A percentile compares a stretch with the other conserved stretches of the same genome.
phyloP scores from a whole-genome alignment of 1,139 yeast genomes.

The Hyphopichia burtonii region DNA sequence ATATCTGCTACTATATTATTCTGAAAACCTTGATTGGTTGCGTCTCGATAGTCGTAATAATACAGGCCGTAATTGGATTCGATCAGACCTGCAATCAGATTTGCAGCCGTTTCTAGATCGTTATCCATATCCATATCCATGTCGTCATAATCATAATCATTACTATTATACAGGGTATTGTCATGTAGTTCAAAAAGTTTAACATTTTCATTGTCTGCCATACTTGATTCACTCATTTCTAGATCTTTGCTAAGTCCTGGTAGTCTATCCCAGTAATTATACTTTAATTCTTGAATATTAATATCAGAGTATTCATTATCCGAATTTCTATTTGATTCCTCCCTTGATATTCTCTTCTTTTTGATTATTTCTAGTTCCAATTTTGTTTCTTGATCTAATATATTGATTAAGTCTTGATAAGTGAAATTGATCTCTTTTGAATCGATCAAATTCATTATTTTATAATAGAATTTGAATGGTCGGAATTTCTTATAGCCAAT shows the following conservation, averaged over 20 bases:
- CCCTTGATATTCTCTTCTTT: slow-evolving; percentile 3
- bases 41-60: slow-evolving; percentile 10
- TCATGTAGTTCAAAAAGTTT: slow-evolving; percentile 3
- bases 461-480: slow-evolving; percentile 22
- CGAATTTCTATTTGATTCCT: slow-evolving; percentile 5
- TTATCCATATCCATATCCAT: slow-evolving; percentile 8
- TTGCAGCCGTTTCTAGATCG: slow-evolving; percentile 4
- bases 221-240: slow-evolving; percentile 20
- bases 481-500: slow-evolving; percentile 13
- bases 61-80: slow-evolving; percentile 26
- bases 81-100: slow-evolving; percentile 4
- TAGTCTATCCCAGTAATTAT: slow-evolving; percentile 39
- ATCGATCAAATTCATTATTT: slow-evolving; percentile 21
- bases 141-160: slow-evolving; percentile 3
- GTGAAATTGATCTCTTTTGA: slow-evolving; percentile 17
- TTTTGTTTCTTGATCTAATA: slow-evolving; percentile 27
- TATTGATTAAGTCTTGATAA: slow-evolving; percentile 20
- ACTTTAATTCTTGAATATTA: slow-evolving; percentile 22
- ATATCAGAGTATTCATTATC: slow-evolving; percentile 16
- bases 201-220: slow-evolving; percentile 11
- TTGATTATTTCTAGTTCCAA: slow-evolving; percentile 20
- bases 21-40: background rate
- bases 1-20: background rate
- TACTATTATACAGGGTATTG: background rate
- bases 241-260: slow-evolving; percentile 22